Percentiles rank a stretch among this genome's conserved stretches.
Evolutionary conservation across 2,329 filamentous ascomycete genomes (phyloP).

Genomic region (Nemania sp.): DNA sequence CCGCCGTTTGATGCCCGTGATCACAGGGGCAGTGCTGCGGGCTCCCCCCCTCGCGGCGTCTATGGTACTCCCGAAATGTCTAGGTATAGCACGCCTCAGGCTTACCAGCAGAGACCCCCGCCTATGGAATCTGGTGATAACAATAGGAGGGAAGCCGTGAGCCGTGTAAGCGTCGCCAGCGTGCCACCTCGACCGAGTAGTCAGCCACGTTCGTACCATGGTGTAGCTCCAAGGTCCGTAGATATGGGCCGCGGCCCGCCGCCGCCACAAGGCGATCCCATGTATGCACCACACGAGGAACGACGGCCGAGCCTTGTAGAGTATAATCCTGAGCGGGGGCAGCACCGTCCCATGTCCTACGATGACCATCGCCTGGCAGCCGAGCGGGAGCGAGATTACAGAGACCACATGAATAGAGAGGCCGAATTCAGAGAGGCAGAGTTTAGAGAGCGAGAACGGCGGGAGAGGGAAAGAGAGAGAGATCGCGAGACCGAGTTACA

Average conservation of each 20-base stretch:
- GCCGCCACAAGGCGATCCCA: conserved; percentile 42
- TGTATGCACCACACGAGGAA: conserved; percentile 57
- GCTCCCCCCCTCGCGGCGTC: conserved; percentile 53
- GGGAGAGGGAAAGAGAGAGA: conserved; percentile 44
- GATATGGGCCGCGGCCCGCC: conserved; percentile 50
- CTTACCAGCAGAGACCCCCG: conserved; percentile 56
- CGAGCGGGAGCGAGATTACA: conserved; percentile 47
- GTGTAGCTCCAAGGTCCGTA: conserved; percentile 49
- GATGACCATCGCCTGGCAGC: conserved; percentile 59
- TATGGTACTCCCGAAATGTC: conserved; percentile 62
- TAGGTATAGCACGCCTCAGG: conserved; percentile 63
- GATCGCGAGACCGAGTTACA: conserved; percentile 34
- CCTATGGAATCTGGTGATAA: conserved; percentile 54
- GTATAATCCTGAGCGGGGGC: conserved; percentile 58
- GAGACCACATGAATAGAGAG: conserved; percentile 46
- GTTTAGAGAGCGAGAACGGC: conserved; percentile 47
- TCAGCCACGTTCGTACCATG: conserved; percentile 57
- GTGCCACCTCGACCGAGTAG: conserved; percentile 55
- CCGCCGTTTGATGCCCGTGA: conserved; percentile 52
- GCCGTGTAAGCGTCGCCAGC: conserved; percentile 41
- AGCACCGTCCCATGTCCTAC: conserved; percentile 51
- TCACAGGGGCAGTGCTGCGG: conserved; percentile 49
- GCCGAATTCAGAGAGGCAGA: conserved; percentile 53
- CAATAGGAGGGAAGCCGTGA: conserved; percentile 44
- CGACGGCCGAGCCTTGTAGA: conserved; percentile 48